phyloP scores from a whole-genome alignment of 75 land plant genomes.

The Selaginella tamariscina region DNA sequence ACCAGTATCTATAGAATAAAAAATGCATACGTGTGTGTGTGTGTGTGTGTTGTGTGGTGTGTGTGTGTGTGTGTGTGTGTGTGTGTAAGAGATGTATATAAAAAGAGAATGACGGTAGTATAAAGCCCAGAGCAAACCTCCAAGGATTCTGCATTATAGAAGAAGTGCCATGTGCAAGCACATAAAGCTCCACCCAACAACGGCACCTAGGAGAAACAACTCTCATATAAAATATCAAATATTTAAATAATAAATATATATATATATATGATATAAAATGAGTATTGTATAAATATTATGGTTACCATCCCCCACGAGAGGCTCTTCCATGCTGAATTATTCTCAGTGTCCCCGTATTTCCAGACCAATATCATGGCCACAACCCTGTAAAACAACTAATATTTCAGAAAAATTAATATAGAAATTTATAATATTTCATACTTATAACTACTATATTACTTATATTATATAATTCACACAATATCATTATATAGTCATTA shows the following conservation, averaged over 20 bases:
- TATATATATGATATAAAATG: too few species aligned
- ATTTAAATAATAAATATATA: background rate
- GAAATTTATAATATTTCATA: too few species aligned
- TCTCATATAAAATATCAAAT: background rate
- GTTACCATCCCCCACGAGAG: slow-evolving; percentile 99
- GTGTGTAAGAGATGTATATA: too few species aligned
- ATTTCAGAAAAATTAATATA: too few species aligned
- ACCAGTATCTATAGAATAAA: slow-evolving; percentile 51
- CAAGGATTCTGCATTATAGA: slow-evolving; percentile 86
- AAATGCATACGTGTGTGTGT: background rate
- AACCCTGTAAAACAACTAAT: slow-evolving; percentile 53
- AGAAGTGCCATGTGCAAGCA: slow-evolving; percentile 99
- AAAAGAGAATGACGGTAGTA: background rate
- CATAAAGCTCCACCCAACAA: slow-evolving; percentile 93
- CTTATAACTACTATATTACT: too few species aligned
- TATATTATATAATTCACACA: too few species aligned
- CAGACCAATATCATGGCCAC: slow-evolving; percentile 92
- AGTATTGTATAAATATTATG: background rate
- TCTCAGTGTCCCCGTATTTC: slow-evolving; percentile 80
- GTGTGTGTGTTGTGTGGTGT: too few species aligned
- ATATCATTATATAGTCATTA: too few species aligned
- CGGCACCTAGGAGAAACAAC: slow-evolving; percentile 53
- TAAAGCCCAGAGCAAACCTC: slow-evolving; percentile 40
- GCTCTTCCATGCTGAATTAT: slow-evolving; percentile 83
- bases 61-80: too few species aligned